Conservation (phyloP, 257 asterid species). For the Nyctanthes arbortristis region DNA sequence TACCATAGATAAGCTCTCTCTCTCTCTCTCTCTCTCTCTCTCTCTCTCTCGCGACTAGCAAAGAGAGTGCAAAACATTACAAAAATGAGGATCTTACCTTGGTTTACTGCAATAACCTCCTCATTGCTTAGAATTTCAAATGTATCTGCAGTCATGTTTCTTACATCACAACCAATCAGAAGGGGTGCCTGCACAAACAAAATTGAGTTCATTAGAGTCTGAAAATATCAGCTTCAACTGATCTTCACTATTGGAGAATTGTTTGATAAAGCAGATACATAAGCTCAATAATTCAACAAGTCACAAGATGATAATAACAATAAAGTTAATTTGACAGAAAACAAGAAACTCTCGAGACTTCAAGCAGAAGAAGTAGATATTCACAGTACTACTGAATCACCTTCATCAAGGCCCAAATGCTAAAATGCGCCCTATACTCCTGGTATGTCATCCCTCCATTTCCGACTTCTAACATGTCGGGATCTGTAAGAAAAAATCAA, state of each 20-base stretch:
- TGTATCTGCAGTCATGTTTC: constrained; percentile 78
- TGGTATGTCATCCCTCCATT: constrained; percentile 89
- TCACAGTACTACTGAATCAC: constrained; percentile 32
- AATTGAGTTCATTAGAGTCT: neutral
- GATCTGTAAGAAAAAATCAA: constrained; percentile 54
- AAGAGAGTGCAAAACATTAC: constrained; percentile 4
- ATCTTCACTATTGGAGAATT: neutral
- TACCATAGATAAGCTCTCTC: neutral
- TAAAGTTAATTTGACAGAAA: neutral
- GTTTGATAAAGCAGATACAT: too few relatives aligned
- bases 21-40: too few relatives aligned
- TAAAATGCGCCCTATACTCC: constrained; percentile 91
- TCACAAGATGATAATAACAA: too few relatives aligned
- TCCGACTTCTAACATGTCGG: constrained; percentile 98
- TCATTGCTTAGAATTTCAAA: constrained; percentile 66
- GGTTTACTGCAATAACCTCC: constrained; percentile 87
- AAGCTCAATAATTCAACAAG: too few relatives aligned
- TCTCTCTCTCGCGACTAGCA: too few relatives aligned
- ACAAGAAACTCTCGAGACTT: neutral
- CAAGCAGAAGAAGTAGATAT: neutral
- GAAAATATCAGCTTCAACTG: neutral
- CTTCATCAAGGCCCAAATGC: constrained; percentile 99
- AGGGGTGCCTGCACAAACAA: constrained; percentile 71
- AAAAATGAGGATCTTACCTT: constrained; percentile 51
- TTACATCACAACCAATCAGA: constrained; percentile 88